phyloP scores from a whole-genome alignment of 169 alveolate species.

The Cryptosporidium viatorum region DNA sequence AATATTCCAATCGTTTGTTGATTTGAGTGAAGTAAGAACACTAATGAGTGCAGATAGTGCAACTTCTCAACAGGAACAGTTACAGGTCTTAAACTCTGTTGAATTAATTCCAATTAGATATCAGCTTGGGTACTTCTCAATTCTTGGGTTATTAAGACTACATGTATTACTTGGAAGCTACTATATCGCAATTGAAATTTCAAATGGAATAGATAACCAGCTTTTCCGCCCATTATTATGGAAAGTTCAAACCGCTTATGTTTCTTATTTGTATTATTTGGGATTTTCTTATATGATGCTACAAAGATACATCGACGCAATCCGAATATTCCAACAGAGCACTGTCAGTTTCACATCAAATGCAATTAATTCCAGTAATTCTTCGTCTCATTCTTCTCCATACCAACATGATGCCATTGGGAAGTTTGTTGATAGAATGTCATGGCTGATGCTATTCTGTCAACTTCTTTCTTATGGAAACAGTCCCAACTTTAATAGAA shows the following conservation, averaged over 20 bases:
- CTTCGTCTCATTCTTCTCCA: conserved; percentile 30
- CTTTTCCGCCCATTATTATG: conserved; percentile 48
- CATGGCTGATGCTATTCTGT: conserved; percentile 71
- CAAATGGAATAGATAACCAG: conserved; percentile 47
- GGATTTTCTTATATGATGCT: conserved; percentile 64
- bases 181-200: conserved; percentile 52
- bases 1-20: conserved; percentile 49
- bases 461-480: conserved; percentile 68
- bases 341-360: conserved; percentile 62
- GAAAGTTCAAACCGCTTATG: conserved; percentile 68
- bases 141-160: conserved; percentile 37
- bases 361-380: conserved; percentile 6
- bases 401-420: conserved; percentile 73
- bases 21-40: conserved; percentile 14
- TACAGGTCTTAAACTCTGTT: neutral
- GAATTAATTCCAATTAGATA: conserved; percentile 23
- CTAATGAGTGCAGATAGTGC: conserved; percentile 12
- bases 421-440: conserved; percentile 73
- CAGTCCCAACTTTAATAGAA: conserved; percentile 43
- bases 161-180: conserved; percentile 58
- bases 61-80: conserved; percentile 14
- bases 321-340: conserved; percentile 70
- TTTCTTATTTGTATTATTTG: conserved; percentile 62
- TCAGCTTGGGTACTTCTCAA: conserved; percentile 60
- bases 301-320: conserved; percentile 72